Percentiles rank a stretch among this genome's conserved stretches.
Evolutionary conservation across 345 rosid species (phyloP).

Genomic region (Heritiera littoralis): DNA sequence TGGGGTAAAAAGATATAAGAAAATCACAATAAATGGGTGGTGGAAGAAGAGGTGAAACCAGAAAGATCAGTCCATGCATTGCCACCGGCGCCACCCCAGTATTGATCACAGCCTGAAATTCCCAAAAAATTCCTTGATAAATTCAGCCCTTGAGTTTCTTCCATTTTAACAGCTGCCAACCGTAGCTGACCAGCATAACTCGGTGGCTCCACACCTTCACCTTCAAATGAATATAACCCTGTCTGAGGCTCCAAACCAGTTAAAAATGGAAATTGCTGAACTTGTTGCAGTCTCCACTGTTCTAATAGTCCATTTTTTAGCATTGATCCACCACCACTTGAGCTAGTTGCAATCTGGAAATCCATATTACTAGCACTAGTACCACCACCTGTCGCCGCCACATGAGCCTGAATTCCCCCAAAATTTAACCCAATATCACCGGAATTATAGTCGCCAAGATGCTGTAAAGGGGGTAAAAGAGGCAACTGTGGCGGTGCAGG

Average conservation of each 20-base stretch:
- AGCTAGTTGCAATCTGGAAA: constrained; percentile 19
- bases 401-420: constrained; percentile 33
- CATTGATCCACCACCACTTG: constrained; percentile 27
- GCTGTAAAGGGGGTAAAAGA: constrained; percentile 44
- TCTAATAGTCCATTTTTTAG: constrained; percentile 41
- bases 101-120: constrained; percentile 44
- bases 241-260: constrained; percentile 27
- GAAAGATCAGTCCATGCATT: constrained; percentile 60
- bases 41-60: constrained; percentile 46
- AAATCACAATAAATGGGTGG: constrained; percentile 43
- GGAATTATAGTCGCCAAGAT: constrained; percentile 37
- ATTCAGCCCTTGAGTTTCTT: constrained; percentile 42
- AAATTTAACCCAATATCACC: constrained; percentile 35
- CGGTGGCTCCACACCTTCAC: constrained; percentile 28
- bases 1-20: neutral
- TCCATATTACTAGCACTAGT: constrained; percentile 35
- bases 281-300: constrained; percentile 47
- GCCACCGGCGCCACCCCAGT: constrained; percentile 32
- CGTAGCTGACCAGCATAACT: constrained; percentile 30
- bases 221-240: constrained; percentile 38
- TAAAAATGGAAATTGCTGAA: constrained; percentile 49
- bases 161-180: constrained; percentile 40
- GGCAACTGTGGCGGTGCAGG: constrained; percentile 36
- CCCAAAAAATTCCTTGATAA: constrained; percentile 47
- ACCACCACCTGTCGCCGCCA: neutral